Conservation (phyloP, 495 filamentous ascomycete genomes). For the Neurospora sp. region DNA sequence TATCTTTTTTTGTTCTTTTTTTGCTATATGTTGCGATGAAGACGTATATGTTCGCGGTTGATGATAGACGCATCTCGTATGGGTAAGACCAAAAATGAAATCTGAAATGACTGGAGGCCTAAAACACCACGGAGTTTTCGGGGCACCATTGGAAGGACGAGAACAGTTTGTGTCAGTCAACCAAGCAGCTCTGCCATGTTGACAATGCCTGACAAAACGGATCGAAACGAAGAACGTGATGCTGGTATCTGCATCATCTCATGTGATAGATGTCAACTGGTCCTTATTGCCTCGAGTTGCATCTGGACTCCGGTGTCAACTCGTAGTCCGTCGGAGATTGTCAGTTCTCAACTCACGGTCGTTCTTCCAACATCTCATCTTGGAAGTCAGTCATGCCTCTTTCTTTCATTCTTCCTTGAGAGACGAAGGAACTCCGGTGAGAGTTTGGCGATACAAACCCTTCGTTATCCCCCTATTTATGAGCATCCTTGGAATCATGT, state of each 20-base stretch:
- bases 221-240: too few species aligned
- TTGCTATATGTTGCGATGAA: neutral
- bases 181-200: neutral
- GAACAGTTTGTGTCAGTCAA: too few species aligned
- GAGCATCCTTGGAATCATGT: too few species aligned
- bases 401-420: too few species aligned
- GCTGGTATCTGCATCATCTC: neutral
- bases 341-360: neutral
- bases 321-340: neutral
- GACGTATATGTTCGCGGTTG: too few species aligned
- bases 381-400: neutral
- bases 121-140: neutral
- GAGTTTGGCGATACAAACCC: neutral
- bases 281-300: neutral
- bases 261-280: neutral
- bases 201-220: neutral
- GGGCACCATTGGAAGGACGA: neutral
- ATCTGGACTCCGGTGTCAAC: neutral
- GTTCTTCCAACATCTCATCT: neutral
- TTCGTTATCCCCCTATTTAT: too few species aligned
- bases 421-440: neutral
- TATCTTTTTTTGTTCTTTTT: neutral
- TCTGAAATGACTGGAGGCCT: neutral
- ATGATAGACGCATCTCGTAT: neutral
- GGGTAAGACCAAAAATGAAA: neutral